Conservation (phyloP, 2,329 filamentous ascomycete species). For the Massarina eburnea region DNA sequence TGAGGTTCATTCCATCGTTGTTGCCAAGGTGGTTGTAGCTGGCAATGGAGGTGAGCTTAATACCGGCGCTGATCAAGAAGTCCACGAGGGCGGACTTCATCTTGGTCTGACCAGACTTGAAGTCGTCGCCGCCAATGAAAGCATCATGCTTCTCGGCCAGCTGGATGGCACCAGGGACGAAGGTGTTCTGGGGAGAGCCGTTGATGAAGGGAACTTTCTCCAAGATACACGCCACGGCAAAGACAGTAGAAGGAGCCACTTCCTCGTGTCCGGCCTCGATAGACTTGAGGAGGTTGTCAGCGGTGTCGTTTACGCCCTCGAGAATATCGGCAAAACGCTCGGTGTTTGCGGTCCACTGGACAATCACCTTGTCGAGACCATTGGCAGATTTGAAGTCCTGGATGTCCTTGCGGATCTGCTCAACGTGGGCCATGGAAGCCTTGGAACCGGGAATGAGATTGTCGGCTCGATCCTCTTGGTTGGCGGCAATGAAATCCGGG, state of each 20-base stretch:
- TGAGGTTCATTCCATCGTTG: constrained; percentile 98
- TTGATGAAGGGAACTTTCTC: constrained; percentile 96
- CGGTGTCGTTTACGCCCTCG: constrained; percentile 90
- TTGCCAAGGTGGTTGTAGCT: constrained; percentile 99
- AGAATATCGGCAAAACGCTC: constrained; percentile 92
- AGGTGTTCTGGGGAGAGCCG: constrained; percentile 98
- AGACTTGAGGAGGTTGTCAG: constrained; percentile 85
- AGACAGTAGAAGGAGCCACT: constrained; percentile 92
- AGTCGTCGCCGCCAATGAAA: constrained; percentile 97
- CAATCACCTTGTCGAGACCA: constrained; percentile 88
- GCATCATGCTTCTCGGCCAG: constrained; percentile 83
- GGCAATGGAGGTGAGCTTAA: constrained; percentile 97
- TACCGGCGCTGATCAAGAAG: constrained; percentile 97
- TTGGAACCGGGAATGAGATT: constrained; percentile 83
- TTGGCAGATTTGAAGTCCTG: constrained; percentile 89
- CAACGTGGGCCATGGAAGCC: constrained; percentile 83
- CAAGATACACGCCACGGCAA: constrained; percentile 90
- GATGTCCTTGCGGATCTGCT: constrained; percentile 91
- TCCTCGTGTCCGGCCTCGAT: constrained; percentile 87
- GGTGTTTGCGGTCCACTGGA: constrained; percentile 98
- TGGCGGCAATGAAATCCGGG: constrained; percentile 97
- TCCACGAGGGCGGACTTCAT: constrained; percentile 99
- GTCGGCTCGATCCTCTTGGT: constrained; percentile 95
- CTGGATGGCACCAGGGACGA: constrained; percentile 88
- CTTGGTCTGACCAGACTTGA: constrained; percentile 99